Evolutionary conservation across 208 protist species (phyloP).

Genomic region (Leishmania tropica): DNA sequence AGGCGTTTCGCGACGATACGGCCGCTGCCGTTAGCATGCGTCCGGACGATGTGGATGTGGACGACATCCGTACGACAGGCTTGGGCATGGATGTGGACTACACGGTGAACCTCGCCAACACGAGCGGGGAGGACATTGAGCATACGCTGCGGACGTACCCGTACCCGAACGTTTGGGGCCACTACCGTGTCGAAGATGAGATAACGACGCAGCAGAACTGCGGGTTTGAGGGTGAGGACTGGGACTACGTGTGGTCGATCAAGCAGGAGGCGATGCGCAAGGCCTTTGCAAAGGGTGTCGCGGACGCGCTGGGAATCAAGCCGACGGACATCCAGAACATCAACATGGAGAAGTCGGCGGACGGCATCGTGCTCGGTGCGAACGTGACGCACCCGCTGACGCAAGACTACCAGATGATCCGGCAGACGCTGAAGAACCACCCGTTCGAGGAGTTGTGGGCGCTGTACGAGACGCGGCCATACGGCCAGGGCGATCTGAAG

Average conservation of each 20-base stretch:
- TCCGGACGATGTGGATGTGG: constrained; percentile 32
- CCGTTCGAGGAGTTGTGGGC: constrained; percentile 48
- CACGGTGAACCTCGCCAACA: constrained; percentile 20
- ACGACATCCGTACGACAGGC: constrained; percentile 16
- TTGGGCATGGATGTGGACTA: constrained; percentile 40
- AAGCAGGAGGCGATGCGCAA: constrained; percentile 27
- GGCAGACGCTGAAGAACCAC: constrained; percentile 35
- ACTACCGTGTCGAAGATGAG: constrained; percentile 15
- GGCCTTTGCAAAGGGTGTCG: constrained; percentile 40
- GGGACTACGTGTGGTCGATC: constrained; percentile 43
- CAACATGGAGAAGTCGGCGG: neutral
- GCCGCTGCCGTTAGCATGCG: constrained; percentile 29
- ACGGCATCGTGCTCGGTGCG: constrained; percentile 1
- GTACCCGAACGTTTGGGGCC: constrained; percentile 47
- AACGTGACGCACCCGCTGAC: constrained; percentile 33
- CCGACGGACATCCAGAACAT: constrained; percentile 13
- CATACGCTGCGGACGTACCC: neutral
- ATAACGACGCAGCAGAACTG: constrained; percentile 19
- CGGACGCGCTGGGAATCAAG: constrained; percentile 10
- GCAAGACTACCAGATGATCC: constrained; percentile 36
- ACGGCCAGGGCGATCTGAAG: neutral
- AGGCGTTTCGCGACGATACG: constrained; percentile 50
- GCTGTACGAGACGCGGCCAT: constrained; percentile 40
- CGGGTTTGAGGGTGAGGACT: constrained; percentile 68
- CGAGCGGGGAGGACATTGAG: constrained; percentile 11